Base-by-base conservation (phyloP, 352 stramenopile species). In the Pythium volutum region DNA sequence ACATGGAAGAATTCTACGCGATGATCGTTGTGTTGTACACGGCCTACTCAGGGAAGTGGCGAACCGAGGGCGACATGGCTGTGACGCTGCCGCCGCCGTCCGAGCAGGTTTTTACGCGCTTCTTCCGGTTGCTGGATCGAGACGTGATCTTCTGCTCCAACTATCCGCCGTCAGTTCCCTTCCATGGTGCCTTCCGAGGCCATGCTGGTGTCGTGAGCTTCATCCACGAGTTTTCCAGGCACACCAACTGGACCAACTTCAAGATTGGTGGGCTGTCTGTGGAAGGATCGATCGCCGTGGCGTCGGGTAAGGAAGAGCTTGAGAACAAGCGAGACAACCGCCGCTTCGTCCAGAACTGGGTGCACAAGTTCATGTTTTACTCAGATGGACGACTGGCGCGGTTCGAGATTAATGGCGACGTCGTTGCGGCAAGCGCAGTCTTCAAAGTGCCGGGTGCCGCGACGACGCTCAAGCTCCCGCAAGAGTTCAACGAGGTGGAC, bases 301-400 rank as follows among this genome's bases (percentile, higher is more conserved):
- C 86, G 22, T 91, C 79, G 0, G 86, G 86, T 10, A 91, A 93
- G 45, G 86, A 95, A 51, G 84, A 95, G 59, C 78, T 95, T 18
- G 86, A 93, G 55, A 95, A 95, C 71, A 85, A 86, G 39, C 78
- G 81, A 41, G 86, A 95, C 38, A 79, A 75, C 0, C 80, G 86
- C 34, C 89, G 88, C 50, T 95, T 95, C 43, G 82, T 93, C 41
- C 86, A 95, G 60, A 95, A 95, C 52, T 95, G 86, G 86, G 84
- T 95, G 33, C 86, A 95, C 73, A 95, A 95, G 68, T 95, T 95
- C 49, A 93, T 85, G 31, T 95, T 95, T 41, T 89, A 89, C 62
- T 84, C 78, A 11, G 83, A 95, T 36, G 86, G 86, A 3, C 74
- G 82, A n/a, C 73, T 95, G 14, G 84, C 85, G 3, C 83, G 85